Percentiles rank a stretch among this genome's conserved stretches.
phyloP scores from a whole-genome alignment of 1,284 basidiomycete species.

The Tilletia horrida region DNA sequence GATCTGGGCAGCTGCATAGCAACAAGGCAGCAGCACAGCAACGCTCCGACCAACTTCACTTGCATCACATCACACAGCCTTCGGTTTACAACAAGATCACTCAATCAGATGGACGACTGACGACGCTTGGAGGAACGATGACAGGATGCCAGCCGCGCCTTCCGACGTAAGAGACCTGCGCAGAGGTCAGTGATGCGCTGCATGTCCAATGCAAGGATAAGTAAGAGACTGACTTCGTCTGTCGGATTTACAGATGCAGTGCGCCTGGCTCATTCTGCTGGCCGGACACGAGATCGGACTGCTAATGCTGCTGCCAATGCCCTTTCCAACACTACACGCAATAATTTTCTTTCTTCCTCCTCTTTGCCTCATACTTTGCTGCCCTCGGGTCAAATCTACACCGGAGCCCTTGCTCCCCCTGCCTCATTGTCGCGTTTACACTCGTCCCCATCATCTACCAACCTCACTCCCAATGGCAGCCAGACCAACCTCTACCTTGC shows the following conservation, averaged over 20 bases:
- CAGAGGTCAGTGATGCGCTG: not conserved
- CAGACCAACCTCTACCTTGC: constrained; percentile 5
- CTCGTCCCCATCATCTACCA: not conserved
- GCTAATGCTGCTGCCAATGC: not conserved
- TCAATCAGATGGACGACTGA: no score
- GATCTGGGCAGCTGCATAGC: not conserved
- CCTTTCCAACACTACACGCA: no score
- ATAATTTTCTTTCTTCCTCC: not conserved
- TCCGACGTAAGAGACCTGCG: constrained; percentile 2
- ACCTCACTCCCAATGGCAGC: not conserved
- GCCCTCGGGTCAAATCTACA: constrained; percentile 8
- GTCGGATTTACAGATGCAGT: not conserved
- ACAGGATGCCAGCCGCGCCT: not conserved
- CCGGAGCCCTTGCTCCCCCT: constrained; percentile 1
- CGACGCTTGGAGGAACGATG: no score
- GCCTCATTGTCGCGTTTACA: not conserved
- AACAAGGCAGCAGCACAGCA: constrained; percentile 7
- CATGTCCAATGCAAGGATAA: not conserved
- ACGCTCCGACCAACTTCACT: not conserved
- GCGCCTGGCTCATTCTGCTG: constrained; percentile 3
- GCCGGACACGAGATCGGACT: not conserved
- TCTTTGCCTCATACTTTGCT: not conserved
- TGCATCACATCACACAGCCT: not conserved
- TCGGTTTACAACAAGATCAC: no score
- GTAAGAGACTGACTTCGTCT: not conserved